phyloP scores from a whole-genome alignment of 495 filamentous ascomycete genomes.

The Neurospora sublineolata region DNA sequence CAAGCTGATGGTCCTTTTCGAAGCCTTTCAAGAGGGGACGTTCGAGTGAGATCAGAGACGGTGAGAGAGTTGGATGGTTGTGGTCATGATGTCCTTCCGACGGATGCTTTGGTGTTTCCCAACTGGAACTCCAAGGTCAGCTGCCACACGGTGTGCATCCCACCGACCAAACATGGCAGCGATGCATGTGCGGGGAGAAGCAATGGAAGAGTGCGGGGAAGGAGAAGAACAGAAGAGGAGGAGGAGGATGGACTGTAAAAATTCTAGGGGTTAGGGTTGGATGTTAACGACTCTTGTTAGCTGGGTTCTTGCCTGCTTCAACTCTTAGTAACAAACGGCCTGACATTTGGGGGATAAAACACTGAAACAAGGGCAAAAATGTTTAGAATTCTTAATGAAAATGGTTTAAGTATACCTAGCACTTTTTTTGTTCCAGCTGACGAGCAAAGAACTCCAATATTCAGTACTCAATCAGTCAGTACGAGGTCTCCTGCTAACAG shows the following conservation, averaged over 20 bases:
- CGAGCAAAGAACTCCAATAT: neutral
- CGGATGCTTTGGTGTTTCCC: neutral
- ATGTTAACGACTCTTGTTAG: neutral
- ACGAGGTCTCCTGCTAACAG: neutral
- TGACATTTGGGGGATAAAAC: neutral
- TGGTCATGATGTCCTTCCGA: neutral
- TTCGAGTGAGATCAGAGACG: neutral
- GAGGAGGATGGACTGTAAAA: neutral
- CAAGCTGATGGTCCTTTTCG: neutral
- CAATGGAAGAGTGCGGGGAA: neutral
- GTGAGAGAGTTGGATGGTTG: neutral
- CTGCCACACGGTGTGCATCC: neutral
- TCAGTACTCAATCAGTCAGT: neutral
- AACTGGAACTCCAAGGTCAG: neutral
- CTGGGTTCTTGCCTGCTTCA: neutral
- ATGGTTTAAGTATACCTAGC: too few relatives aligned
- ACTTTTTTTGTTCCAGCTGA: neutral
- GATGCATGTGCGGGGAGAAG: neutral
- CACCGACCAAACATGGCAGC: neutral
- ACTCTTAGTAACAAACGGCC: neutral
- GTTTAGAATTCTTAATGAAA: too few relatives aligned
- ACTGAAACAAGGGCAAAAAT: neutral
- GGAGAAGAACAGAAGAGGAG: neutral
- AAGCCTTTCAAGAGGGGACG: neutral
- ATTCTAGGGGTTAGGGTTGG: neutral